Evolutionary conservation across 768 basidiomycete species (phyloP).

Genomic region (Russula vinacea): DNA sequence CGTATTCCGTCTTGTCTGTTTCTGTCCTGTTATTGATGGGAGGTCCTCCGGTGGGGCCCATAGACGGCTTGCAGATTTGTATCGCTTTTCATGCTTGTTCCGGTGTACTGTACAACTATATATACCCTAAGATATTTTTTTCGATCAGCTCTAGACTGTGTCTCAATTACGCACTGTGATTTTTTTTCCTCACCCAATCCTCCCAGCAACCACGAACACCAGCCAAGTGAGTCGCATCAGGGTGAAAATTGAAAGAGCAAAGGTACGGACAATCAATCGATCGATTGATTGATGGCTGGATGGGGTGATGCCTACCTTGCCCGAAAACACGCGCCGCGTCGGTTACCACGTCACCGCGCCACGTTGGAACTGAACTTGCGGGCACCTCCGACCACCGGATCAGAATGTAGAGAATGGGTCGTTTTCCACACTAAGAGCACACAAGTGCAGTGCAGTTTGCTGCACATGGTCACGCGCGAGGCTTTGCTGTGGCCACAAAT

Average conservation of each 20-base stretch:
- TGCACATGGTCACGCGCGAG: too few relatives aligned
- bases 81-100: not conserved
- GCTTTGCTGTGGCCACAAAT: too few relatives aligned
- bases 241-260: not conserved
- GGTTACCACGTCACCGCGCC: not conserved
- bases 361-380: not conserved
- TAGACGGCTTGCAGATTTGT: not conserved
- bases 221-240: not conserved
- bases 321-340: not conserved
- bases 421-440: not conserved
- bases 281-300: not conserved
- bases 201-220: not conserved
- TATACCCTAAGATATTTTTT: not conserved
- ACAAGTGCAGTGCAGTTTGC: too few relatives aligned
- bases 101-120: not conserved
- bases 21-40: not conserved
- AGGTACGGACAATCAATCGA: not conserved
- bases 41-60: not conserved
- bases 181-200: not conserved
- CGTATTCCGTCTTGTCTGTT: not conserved
- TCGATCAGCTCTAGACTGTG: not conserved
- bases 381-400: not conserved
- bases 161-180: not conserved
- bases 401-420: too few relatives aligned
- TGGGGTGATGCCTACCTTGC: not conserved